Percentiles rank a stretch among this genome's conserved stretches.
Evolutionary conservation across 1,284 basidiomycete genomes (phyloP).

Genomic region (Tremellales sp.): DNA sequence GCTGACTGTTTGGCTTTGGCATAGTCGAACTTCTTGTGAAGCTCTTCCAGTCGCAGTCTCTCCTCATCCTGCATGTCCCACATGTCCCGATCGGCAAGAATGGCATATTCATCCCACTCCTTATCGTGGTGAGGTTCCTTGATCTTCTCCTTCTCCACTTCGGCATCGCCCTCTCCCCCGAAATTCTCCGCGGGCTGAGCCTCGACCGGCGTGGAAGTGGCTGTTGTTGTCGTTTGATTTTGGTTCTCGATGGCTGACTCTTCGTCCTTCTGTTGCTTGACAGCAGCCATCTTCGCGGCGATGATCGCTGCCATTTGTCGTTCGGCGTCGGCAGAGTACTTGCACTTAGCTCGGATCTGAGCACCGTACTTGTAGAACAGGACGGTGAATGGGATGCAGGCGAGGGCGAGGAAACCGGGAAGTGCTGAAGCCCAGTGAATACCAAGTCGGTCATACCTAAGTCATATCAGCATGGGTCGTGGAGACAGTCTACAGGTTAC

Average conservation of each 20-base stretch:
- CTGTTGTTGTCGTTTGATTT: not conserved
- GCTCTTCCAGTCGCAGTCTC: slow-evolving; percentile 21
- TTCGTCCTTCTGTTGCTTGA: slow-evolving; percentile 13
- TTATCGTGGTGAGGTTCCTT: slow-evolving; percentile 10
- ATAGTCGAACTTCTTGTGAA: slow-evolving; percentile 31
- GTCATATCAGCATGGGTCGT: slow-evolving; percentile 21
- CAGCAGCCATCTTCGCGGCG: slow-evolving; percentile 28
- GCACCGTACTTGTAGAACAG: slow-evolving; percentile 56
- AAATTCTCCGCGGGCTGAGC: slow-evolving; percentile 6
- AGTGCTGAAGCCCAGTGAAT: slow-evolving; percentile 64
- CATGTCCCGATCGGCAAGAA: slow-evolving; percentile 36
- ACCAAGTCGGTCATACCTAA: slow-evolving; percentile 59
- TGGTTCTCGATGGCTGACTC: slow-evolving; percentile 10
- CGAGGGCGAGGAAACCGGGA: slow-evolving; percentile 59
- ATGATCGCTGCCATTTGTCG: slow-evolving; percentile 37
- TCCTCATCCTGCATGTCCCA: slow-evolving; percentile 36
- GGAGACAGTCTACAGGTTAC: not conserved
- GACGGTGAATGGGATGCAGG: slow-evolving; percentile 57
- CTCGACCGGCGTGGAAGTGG: not conserved
- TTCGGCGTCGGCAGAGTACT: slow-evolving; percentile 43
- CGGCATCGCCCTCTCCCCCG: slow-evolving; percentile 2
- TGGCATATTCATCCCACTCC: slow-evolving; percentile 31
- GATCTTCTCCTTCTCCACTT: not conserved
- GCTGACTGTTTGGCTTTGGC: slow-evolving; percentile 18
- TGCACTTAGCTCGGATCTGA: slow-evolving; percentile 58